These are phyloP conservation scores for Hypoxylon sp. DNA, from an alignment of 2,329 filamentous ascomycete genomes.

Conservation along the genomic window DNA sequence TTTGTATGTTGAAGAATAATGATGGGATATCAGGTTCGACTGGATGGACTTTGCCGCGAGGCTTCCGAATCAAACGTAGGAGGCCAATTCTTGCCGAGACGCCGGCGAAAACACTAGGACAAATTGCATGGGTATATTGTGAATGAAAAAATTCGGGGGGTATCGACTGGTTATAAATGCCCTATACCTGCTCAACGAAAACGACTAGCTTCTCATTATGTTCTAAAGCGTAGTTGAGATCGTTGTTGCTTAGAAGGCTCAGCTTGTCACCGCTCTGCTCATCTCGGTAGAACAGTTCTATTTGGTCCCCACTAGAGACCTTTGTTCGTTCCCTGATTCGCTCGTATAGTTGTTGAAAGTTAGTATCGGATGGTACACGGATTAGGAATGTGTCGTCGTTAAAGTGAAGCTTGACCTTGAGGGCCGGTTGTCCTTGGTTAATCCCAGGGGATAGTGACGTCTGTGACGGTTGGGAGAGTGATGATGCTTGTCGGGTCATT, in stretches of 20 bases:
- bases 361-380: constrained; percentile 82
- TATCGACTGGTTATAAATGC: constrained; percentile 23
- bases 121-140: constrained; percentile 41
- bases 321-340: constrained; percentile 87
- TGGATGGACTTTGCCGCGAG: constrained; percentile 5
- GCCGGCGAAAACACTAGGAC: constrained; percentile 41
- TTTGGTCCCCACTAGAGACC: constrained; percentile 71
- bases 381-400: constrained; percentile 92
- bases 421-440: constrained; percentile 59
- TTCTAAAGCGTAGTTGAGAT: constrained; percentile 81
- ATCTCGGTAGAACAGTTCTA: constrained; percentile 86
- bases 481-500: constrained; percentile 56
- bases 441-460: constrained; percentile 63
- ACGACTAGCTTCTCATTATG: constrained; percentile 89
- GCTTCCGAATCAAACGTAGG: constrained; percentile 14
- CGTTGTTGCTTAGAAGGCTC: constrained; percentile 78
- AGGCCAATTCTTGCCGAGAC: no score
- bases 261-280: constrained; percentile 79
- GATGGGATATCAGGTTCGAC: constrained; percentile 4
- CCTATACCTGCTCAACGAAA: constrained; percentile 67
- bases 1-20: constrained; percentile 10
- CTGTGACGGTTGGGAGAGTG: constrained; percentile 62
- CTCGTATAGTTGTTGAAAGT: constrained; percentile 78
- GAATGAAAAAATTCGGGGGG: constrained; percentile 34
- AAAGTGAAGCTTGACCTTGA: constrained; percentile 97